A percentile compares a stretch with the other conserved stretches of the same genome.
These are phyloP conservation scores for Coniochaeta prunicola DNA, from an alignment of 2,329 filamentous ascomycete genomes.

Conservation along the genomic window DNA sequence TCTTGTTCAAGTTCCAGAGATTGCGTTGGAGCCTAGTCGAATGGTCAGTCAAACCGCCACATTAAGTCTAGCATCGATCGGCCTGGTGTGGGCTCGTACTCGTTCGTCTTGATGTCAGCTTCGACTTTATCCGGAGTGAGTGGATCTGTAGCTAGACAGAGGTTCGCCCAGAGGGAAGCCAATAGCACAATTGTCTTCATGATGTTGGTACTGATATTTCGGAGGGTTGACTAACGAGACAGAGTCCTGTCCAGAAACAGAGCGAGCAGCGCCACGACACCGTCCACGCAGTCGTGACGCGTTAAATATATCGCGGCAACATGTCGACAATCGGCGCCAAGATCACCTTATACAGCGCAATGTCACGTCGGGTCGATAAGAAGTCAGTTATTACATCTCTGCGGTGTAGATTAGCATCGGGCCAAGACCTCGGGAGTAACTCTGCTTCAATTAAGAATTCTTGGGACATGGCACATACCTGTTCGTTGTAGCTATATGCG, in stretches of 20 bases:
- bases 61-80: neutral
- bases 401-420: neutral
- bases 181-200: neutral
- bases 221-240: neutral
- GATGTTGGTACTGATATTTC: neutral
- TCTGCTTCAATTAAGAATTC: neutral
- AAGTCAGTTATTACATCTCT: neutral
- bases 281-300: neutral
- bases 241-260: neutral
- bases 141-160: slow-evolving; percentile 19
- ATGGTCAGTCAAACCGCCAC: neutral
- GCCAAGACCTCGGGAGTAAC: neutral
- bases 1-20: slow-evolving; percentile 46
- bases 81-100: slow-evolving; percentile 18
- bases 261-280: neutral
- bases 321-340: neutral
- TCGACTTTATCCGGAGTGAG: slow-evolving; percentile 31
- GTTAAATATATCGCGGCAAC: neutral
- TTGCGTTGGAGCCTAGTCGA: slow-evolving; percentile 40
- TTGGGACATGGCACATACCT: neutral
- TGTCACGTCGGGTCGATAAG: neutral
- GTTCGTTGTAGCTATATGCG: neutral
- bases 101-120: slow-evolving; percentile 28
- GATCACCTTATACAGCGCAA: neutral
- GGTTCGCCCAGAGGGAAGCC: neutral